Evolutionary conservation across 169 alveolate genomes (phyloP).

Genomic region (Babesia caballi): DNA sequence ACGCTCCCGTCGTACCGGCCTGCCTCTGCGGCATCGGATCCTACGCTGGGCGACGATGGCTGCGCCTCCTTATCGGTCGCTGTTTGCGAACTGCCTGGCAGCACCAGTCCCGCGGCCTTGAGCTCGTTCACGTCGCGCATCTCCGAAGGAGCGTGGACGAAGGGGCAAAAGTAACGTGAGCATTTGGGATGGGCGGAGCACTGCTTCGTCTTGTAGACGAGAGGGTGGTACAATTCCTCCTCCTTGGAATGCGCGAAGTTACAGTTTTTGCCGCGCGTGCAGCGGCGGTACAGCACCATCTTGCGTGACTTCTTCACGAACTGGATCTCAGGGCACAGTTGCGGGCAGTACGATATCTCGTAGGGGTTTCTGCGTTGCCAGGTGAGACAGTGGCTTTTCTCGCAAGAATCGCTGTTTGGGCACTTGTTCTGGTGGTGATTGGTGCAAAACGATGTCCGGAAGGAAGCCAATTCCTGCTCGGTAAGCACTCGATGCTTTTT

Average conservation of each 20-base stretch:
- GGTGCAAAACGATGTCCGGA: slow-evolving; percentile 81
- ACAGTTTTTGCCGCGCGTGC: slow-evolving; percentile 85
- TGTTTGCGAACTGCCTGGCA: not conserved
- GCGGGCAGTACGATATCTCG: slow-evolving; percentile 60
- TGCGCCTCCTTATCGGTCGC: not conserved
- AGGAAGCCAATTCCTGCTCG: slow-evolving; percentile 75
- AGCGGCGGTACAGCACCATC: slow-evolving; percentile 79
- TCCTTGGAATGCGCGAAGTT: slow-evolving; percentile 89
- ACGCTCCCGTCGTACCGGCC: not conserved
- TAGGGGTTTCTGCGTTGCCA: slow-evolving; percentile 86
- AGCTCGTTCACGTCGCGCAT: slow-evolving; percentile 49
- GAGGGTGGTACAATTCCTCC: slow-evolving; percentile 88
- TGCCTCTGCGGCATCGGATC: not conserved
- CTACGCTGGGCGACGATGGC: not conserved
- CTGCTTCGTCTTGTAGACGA: slow-evolving; percentile 84
- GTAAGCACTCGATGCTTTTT: slow-evolving; percentile 51
- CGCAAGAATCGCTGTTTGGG: slow-evolving; percentile 81
- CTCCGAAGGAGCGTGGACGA: slow-evolving; percentile 70
- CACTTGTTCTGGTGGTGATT: slow-evolving; percentile 78
- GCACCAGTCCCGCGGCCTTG: not conserved
- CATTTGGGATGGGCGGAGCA: slow-evolving; percentile 82
- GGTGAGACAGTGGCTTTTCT: slow-evolving; percentile 83
- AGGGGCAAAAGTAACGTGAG: slow-evolving; percentile 83
- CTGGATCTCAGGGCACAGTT: slow-evolving; percentile 66
- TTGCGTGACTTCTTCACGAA: slow-evolving; percentile 64